Percentiles rank a stretch among this genome's conserved stretches.
Conservation (phyloP, 2,329 filamentous ascomycete genomes). For the Aspergillus neotritici region DNA sequence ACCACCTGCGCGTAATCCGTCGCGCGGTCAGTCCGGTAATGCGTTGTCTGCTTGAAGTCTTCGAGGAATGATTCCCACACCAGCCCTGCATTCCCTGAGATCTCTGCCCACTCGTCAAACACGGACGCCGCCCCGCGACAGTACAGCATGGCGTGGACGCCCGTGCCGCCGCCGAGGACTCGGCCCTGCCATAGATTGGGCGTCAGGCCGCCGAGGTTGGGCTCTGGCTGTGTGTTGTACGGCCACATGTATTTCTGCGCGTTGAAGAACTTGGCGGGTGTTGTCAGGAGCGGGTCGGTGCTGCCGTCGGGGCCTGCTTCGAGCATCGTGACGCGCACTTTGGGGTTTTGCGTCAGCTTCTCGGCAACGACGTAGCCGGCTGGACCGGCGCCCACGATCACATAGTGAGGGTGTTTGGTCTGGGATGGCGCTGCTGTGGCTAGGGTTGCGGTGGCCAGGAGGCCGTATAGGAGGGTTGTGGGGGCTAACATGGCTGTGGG, state of each 20-base stretch:
- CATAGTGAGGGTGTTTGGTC: no score
- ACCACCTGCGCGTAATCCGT: constrained; percentile 14
- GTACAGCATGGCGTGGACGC: constrained; percentile 19
- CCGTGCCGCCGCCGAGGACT: constrained; percentile 15
- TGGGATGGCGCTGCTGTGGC: no score
- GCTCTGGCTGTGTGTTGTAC: background rate
- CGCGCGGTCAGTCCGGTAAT: background rate
- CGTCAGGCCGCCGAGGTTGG: constrained; percentile 3
- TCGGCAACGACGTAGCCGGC: background rate
- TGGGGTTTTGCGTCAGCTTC: background rate
- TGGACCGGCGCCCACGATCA: background rate
- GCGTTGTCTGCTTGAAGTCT: constrained; percentile 8
- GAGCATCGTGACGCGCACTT: background rate
- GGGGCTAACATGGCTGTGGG: no score
- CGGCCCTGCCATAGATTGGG: constrained; percentile 17
- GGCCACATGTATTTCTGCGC: background rate
- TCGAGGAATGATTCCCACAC: constrained; percentile 13
- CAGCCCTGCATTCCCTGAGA: constrained; percentile 12
- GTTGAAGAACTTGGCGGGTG: no score
- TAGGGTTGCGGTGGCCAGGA: no score
- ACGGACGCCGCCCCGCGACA: constrained; percentile 18
- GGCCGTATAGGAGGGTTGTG: no score
- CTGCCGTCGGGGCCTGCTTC: background rate
- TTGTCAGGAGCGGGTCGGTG: background rate
- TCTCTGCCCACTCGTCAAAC: constrained; percentile 19